Evolutionary conservation across 805 yeast genomes (phyloP), one percentile per base, ranked within the genome.

Genomic region (Yarrowia deformans): DNA sequence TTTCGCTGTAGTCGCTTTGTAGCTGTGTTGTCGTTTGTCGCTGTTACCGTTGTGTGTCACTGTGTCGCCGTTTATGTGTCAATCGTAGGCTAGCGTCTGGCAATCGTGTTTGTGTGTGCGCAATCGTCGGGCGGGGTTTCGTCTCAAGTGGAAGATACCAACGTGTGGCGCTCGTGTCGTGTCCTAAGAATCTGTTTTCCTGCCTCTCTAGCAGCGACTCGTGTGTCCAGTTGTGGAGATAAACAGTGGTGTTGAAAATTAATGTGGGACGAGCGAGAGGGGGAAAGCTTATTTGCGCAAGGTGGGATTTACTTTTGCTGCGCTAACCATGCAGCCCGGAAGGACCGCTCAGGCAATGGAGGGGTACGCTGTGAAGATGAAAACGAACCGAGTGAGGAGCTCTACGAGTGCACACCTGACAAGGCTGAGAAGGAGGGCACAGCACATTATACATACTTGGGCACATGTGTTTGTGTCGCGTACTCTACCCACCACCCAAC

Each of bases 191-290:
- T 40, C 23, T 18, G 19, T 45, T n/a, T n/a, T 45, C 16, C 49
- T 45, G 49, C 49, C 49, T 9, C 54, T 48, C 29, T 29, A 35
- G 14, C 52, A 32, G 19, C 19, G 54, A 35, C 43, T 52, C 32
- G 49, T 56, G 49, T 42, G 64, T 29, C 39, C 49, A 39, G 64
- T 56, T 60, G 66, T 45, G 50, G 66, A 60, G 66, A 45, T 45
- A 32, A 56, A 34, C 39, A n/a, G 52, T 34, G 66, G 52, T 18
- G 66, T 60, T 39, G 66, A 60, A 60, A 60, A 60, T 43, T 60
- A 45, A 60, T 60, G 66, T 60, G 66, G 66, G 66, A 60, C 66
- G 52, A 60, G 66, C 66, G 66, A 60, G 66, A 60, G 66, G 66
- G 66, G 66, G 66, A 60, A 60, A 60, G 66, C 52, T 60, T 43